Evolutionary conservation across 345 rosid species (phyloP), one percentile per base, ranked within the genome.

Genomic region (Salix brachista): DNA sequence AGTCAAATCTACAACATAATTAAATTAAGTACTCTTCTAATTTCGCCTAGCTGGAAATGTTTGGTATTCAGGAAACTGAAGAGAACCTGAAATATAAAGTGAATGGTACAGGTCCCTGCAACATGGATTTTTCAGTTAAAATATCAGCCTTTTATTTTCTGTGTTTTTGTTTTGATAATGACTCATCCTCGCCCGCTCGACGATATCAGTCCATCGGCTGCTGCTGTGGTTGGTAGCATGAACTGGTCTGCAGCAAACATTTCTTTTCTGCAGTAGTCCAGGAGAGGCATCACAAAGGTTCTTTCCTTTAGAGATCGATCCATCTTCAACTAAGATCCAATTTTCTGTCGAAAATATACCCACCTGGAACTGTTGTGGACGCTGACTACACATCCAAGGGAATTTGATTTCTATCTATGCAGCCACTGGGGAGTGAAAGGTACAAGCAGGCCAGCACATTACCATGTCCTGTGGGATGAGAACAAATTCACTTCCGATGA

Each of bases 161-260:
- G 19, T 32, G 41, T 18, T 10, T 32, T 2, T 32, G 3, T 17
- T 65, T 30, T 6, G 2, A 14, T 0, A 30, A 30, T 93, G 26
- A 96, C 99, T 32, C 96, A 93, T 82, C 99, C 97, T 52, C 99
- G 93, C 73, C 99, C 99, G 0, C 91, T 96, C 2, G 99, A 96
- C 41, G 99, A 96, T 79, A 85, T 44, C 73, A 96, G 99, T 68
- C 99, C 99, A 28, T 96, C 99, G 0, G 94, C 91, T 76, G 99
- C 97, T 5, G 99, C 99, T 61, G 98, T 93, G 36, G 99, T 96
- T 39, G 99, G 98, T n/a, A 96, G 98, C 91, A 87, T 96, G 88
- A 96, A 93, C 88, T 96, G 99, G 99, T 98, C 99, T 2, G 91
- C 93, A 21, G 97, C 97, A 61, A 96, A 96, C 92, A 87, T 91